These are phyloP conservation scores for Umbelopsis sp. DNA, from an alignment of 192 early-diverging fungal species.

Conservation along the genomic window DNA sequence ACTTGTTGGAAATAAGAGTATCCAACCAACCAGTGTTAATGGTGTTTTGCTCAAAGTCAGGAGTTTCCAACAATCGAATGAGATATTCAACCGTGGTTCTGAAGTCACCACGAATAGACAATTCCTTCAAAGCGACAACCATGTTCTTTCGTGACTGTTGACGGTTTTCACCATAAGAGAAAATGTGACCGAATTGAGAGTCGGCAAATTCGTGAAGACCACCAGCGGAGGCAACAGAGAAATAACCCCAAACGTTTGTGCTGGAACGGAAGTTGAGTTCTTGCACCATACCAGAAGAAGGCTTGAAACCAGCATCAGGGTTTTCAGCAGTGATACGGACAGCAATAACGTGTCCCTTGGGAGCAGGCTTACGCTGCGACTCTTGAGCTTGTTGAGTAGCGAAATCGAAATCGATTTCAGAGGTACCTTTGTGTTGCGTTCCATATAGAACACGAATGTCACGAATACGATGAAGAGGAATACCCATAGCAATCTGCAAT, in stretches of 20 bases:
- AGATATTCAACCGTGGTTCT: constrained; percentile 98
- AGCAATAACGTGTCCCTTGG: constrained; percentile 98
- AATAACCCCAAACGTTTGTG: constrained; percentile 99
- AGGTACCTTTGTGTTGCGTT: constrained; percentile 80
- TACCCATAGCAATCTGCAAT: constrained; percentile 98
- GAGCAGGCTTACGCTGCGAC: constrained; percentile 88
- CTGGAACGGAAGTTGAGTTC: constrained; percentile 96
- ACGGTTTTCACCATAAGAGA: constrained; percentile 94
- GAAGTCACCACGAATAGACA: constrained; percentile 98
- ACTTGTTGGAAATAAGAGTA: constrained; percentile 83
- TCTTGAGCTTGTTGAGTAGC: constrained; percentile 68
- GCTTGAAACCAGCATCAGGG: constrained; percentile 99
- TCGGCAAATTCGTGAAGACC: constrained; percentile 99
- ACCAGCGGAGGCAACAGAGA: constrained; percentile 91
- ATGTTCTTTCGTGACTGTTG: constrained; percentile 94
- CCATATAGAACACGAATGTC: constrained; percentile 97
- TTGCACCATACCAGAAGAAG: constrained; percentile 92
- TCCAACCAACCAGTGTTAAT: constrained; percentile 98
- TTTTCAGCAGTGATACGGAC: constrained; percentile 99
- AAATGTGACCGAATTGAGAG: constrained; percentile 98
- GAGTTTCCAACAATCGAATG: constrained; percentile 88
- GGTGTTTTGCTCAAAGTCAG: constrained; percentile 85
- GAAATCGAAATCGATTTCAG: constrained; percentile 95
- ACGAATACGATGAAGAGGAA: constrained; percentile 91
- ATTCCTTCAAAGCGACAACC: constrained; percentile 96